Conservation (phyloP, 2,329 filamentous ascomycete genomes). For the Sclerotinia minor region DNA sequence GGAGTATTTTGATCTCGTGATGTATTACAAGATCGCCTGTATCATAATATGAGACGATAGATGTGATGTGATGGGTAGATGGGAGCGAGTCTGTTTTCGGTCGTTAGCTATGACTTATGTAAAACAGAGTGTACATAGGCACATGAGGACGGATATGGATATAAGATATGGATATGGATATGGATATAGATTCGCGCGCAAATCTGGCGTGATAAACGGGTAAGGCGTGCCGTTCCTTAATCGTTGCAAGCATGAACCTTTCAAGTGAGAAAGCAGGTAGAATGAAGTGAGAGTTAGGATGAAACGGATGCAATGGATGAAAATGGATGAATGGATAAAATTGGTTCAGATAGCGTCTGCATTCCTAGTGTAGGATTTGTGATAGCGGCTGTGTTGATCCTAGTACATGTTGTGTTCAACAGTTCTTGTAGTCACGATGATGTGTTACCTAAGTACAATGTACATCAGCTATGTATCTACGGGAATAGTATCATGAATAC, state of each 20-base stretch:
- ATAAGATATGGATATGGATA: too few relatives aligned
- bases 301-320: background rate
- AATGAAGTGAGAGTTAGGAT: background rate
- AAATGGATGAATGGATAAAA: background rate
- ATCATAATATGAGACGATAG: too few relatives aligned
- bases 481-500: background rate
- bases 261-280: background rate
- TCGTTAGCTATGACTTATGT: too few relatives aligned
- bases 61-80: too few relatives aligned
- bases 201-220: constrained; percentile 1
- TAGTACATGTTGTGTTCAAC: background rate
- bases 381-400: constrained; percentile 10
- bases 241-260: background rate
- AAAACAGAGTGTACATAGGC: background rate
- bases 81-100: too few relatives aligned
- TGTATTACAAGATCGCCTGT: too few relatives aligned
- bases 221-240: background rate
- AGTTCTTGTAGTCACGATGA: background rate
- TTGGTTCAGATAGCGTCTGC: background rate
- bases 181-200: background rate
- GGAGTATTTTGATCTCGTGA: too few relatives aligned
- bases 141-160: background rate
- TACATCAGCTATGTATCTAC: background rate
- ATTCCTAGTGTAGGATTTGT: background rate
- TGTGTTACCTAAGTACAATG: background rate